Conservation (phyloP, 768 basidiomycete species). For the Ephemerocybe angulata region DNA sequence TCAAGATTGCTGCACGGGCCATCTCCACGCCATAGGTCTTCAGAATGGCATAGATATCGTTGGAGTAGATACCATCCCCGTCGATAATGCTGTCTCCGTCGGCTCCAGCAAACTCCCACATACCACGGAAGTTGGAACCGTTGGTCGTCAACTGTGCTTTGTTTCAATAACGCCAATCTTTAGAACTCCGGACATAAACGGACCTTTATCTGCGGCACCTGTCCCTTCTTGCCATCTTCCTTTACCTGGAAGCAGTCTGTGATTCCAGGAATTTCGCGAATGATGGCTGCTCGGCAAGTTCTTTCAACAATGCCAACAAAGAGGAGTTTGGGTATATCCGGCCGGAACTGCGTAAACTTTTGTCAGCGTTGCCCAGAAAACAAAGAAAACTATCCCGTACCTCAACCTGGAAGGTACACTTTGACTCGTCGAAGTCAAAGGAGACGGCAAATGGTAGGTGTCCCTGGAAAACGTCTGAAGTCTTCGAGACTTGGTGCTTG, state of each 20-base stretch:
- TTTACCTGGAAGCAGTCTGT: slow-evolving; percentile 79
- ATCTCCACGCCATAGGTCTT: slow-evolving; percentile 96
- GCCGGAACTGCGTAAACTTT: slow-evolving; percentile 60
- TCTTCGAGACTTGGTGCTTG: slow-evolving; percentile 27
- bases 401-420: slow-evolving; percentile 79
- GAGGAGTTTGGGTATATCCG: slow-evolving; percentile 87
- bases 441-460: slow-evolving; percentile 62
- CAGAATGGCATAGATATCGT: slow-evolving; percentile 90
- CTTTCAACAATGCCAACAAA: slow-evolving; percentile 92
- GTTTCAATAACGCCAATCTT: neutral
- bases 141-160: slow-evolving; percentile 70
- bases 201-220: slow-evolving; percentile 48
- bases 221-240: slow-evolving; percentile 52
- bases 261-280: slow-evolving; percentile 89
- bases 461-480: slow-evolving; percentile 50
- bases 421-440: slow-evolving; percentile 65
- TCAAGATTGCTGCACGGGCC: slow-evolving; percentile 85
- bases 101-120: slow-evolving; percentile 72
- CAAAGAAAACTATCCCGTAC: slow-evolving; percentile 41
- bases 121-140: slow-evolving; percentile 87
- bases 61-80: slow-evolving; percentile 81
- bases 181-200: slow-evolving; percentile 5
- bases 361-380: neutral
- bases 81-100: slow-evolving; percentile 61
- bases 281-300: slow-evolving; percentile 75